Percentiles rank a stretch among this genome's conserved stretches.
Conservation (phyloP, 345 rosid genomes). For the Eucalyptus pumila region DNA sequence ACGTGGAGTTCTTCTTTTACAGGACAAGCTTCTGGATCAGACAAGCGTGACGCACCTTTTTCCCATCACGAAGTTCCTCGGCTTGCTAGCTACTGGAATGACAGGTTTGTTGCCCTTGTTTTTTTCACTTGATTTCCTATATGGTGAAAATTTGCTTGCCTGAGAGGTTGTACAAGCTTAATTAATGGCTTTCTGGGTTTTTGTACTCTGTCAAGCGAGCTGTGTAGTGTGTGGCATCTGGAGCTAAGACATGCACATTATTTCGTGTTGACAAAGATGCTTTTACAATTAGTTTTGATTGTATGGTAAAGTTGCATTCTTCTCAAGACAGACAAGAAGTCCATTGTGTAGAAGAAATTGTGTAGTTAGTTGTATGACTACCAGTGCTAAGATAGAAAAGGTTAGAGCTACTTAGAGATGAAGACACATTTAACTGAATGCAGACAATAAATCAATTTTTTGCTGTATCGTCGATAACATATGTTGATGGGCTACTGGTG, state of each 20-base stretch:
- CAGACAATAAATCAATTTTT: not conserved
- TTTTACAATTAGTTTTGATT: not conserved
- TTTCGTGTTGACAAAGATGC: not conserved
- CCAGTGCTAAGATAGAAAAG: not conserved
- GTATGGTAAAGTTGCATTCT: not conserved
- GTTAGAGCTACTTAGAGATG: not conserved
- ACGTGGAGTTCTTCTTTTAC: not conserved
- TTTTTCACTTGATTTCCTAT: not conserved
- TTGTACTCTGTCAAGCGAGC: not conserved
- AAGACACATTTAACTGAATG: not conserved
- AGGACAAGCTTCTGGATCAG: conserved; percentile 99
- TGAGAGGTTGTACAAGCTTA: not conserved
- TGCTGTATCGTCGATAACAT: not conserved
- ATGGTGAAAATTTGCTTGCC: not conserved
- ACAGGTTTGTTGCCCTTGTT: conserved; percentile 38
- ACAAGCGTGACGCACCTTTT: conserved; percentile 88
- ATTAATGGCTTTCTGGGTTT: not conserved
- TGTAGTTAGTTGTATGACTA: not conserved
- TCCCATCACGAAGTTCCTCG: conserved; percentile 84
- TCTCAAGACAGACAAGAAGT: not conserved
- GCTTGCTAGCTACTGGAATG: conserved; percentile 92
- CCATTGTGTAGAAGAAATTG: not conserved
- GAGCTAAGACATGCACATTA: not conserved
- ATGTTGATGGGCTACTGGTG: not conserved
- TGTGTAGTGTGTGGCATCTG: not conserved